These are phyloP conservation scores for Plasmodium sp. DNA, from an alignment of 169 alveolate species.

Conservation along the genomic window DNA sequence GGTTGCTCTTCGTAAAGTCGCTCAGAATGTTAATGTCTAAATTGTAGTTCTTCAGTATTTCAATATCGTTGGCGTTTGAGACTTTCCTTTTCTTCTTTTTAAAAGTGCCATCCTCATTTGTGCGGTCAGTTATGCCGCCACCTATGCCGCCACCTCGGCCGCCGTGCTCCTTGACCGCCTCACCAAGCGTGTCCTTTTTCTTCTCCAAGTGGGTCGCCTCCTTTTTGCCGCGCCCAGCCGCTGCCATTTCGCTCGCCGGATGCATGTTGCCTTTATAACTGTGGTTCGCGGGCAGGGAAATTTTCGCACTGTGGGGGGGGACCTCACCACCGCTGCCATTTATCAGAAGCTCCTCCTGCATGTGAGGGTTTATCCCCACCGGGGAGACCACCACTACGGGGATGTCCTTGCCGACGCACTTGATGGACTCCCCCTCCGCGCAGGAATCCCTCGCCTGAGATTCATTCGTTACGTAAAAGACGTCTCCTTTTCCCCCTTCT, in stretches of 20 bases:
- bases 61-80: neutral
- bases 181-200: neutral
- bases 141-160: neutral
- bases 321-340: neutral
- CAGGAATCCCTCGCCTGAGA: neutral
- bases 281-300: neutral
- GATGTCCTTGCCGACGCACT: neutral
- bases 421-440: neutral
- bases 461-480: neutral
- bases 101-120: neutral
- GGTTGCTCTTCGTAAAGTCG: conserved; percentile 5
- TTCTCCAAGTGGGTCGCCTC: neutral
- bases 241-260: neutral
- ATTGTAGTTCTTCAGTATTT: conserved; percentile 21
- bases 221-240: neutral
- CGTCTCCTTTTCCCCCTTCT: neutral
- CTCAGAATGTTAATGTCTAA: conserved; percentile 28
- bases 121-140: neutral
- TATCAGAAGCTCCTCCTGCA: neutral
- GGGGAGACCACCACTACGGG: neutral
- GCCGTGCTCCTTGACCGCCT: neutral
- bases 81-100: conserved; percentile 26
- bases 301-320: neutral
- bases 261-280: neutral
- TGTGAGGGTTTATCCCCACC: neutral